phyloP scores from a whole-genome alignment of 768 basidiomycete genomes.

The Floccularia luteovirens region DNA sequence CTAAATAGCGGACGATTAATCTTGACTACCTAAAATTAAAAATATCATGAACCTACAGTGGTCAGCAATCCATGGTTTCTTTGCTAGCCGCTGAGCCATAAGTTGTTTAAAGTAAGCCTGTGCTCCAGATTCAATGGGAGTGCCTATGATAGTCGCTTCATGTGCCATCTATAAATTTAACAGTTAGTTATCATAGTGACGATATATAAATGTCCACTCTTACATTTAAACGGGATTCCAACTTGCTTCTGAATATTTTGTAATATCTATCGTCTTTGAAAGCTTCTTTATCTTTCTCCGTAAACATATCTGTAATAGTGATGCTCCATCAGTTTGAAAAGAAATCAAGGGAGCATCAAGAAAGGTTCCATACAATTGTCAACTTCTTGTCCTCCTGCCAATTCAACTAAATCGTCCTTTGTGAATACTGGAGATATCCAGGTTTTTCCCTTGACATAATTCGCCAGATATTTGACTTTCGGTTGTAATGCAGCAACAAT shows the following conservation, averaged over 20 bases:
- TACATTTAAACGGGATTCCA: constrained; percentile 47
- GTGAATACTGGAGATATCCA: constrained; percentile 46
- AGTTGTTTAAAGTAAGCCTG: constrained; percentile 27
- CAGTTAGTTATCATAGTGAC: neutral
- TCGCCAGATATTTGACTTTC: constrained; percentile 36
- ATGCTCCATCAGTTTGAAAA: neutral
- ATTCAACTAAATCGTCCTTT: constrained; percentile 26
- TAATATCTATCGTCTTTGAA: constrained; percentile 44
- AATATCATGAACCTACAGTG: constrained; percentile 24
- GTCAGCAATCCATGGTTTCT: constrained; percentile 56
- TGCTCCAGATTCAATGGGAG: constrained; percentile 25
- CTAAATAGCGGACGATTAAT: constrained; percentile 16
- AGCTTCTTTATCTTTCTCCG: constrained; percentile 38
- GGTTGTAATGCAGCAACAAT: constrained; percentile 52
- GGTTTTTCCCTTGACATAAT: constrained; percentile 54
- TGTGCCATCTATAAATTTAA: constrained; percentile 24
- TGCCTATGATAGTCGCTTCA: constrained; percentile 31
- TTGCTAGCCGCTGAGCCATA: constrained; percentile 43
- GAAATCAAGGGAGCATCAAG: neutral
- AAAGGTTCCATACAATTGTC: constrained; percentile 32
- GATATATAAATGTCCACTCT: constrained; percentile 5
- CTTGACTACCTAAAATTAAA: neutral
- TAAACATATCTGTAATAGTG: constrained; percentile 31
- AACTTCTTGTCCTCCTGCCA: constrained; percentile 27
- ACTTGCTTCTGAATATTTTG: constrained; percentile 34